These are phyloP conservation scores for Penicillium canescens DNA, from an alignment of 495 filamentous ascomycete species.

Conservation along the genomic window DNA sequence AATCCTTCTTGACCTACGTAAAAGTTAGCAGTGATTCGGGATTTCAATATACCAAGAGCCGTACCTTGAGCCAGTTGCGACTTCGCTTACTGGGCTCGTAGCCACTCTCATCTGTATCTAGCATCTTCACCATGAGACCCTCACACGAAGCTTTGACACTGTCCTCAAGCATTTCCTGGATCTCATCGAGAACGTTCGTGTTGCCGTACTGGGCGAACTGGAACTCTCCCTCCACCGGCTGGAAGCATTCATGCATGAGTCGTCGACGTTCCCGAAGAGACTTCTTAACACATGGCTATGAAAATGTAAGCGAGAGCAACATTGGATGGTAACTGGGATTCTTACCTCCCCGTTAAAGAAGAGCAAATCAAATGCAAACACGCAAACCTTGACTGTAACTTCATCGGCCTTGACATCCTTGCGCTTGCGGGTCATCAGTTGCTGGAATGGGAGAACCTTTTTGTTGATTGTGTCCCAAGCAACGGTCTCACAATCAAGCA, in stretches of 20 bases:
- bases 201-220: slow-evolving; percentile 85
- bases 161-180: slow-evolving; percentile 88
- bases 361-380: slow-evolving; percentile 94
- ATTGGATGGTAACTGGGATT: not conserved
- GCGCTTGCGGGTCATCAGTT: slow-evolving; percentile 94
- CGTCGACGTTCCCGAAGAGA: slow-evolving; percentile 81
- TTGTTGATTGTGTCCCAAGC: slow-evolving; percentile 92
- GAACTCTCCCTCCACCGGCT: slow-evolving; percentile 82
- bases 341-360: slow-evolving; percentile 87
- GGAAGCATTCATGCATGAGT: slow-evolving; percentile 72
- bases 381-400: slow-evolving; percentile 94
- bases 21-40: not conserved
- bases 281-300: slow-evolving; percentile 77
- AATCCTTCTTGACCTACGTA: slow-evolving; percentile 88
- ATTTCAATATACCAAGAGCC: not conserved
- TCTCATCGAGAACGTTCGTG: slow-evolving; percentile 88
- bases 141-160: slow-evolving; percentile 93
- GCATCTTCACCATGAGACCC: slow-evolving; percentile 98
- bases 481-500: slow-evolving; percentile 97
- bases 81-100: slow-evolving; percentile 95
- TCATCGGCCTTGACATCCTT: slow-evolving; percentile 98
- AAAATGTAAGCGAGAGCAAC: slow-evolving; percentile 1
- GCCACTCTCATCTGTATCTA: slow-evolving; percentile 84
- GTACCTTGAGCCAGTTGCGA: slow-evolving; percentile 96
- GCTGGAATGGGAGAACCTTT: slow-evolving; percentile 94